Percentiles rank a stretch among this genome's conserved stretches.
These are phyloP conservation scores for Magnusiomyces clavatus DNA, from an alignment of 1,139 yeast genomes.

Conservation along the genomic window DNA sequence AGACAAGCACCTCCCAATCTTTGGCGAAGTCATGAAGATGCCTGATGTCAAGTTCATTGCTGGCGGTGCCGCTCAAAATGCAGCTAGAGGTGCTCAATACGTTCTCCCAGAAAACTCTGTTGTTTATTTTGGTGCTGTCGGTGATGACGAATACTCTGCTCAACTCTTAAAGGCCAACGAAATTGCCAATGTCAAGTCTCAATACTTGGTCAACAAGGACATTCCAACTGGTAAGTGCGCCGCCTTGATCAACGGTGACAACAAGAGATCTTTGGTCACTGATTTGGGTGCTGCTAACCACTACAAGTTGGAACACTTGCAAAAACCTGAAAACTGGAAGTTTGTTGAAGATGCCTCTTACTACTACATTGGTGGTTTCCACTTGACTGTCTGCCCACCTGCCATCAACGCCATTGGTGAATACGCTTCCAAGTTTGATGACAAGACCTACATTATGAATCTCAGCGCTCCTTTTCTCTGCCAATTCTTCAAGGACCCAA, in stretches of 20 bases:
- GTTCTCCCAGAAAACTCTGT: slow-evolving; percentile 76
- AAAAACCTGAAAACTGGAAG: slow-evolving; percentile 85
- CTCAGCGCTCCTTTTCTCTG: slow-evolving; percentile 96
- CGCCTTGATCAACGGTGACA: slow-evolving; percentile 72
- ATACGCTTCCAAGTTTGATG: slow-evolving; percentile 69
- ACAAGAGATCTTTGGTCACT: slow-evolving; percentile 86
- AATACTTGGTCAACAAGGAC: slow-evolving; percentile 63
- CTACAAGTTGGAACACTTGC: slow-evolving; percentile 82
- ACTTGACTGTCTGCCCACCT: slow-evolving; percentile 93
- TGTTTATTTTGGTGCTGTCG: slow-evolving; percentile 93
- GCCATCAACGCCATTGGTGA: slow-evolving; percentile 85
- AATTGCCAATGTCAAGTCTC: slow-evolving; percentile 79
- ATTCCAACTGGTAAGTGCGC: slow-evolving; percentile 97
- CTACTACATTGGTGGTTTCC: slow-evolving; percentile 96
- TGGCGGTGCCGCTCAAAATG: slow-evolving; percentile 99
- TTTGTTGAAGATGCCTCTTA: slow-evolving; percentile 71
- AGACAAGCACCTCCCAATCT: slow-evolving; percentile 80
- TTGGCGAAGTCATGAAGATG: slow-evolving; percentile 60
- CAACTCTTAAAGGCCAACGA: slow-evolving; percentile 75
- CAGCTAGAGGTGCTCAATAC: slow-evolving; percentile 98
- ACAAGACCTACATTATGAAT: slow-evolving; percentile 80
- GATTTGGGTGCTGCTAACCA: slow-evolving; percentile 98
- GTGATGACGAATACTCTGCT: slow-evolving; percentile 82
- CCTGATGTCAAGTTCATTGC: slow-evolving; percentile 70
- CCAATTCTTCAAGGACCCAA: slow-evolving; percentile 87